Conservation (phyloP, 345 rosid genomes). For the rapeseed (Brassica napus) region Da-Ae NC_063446.1:19613501-19614000, state of each 20-base stretch:
- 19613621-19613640: conserved; percentile 7
- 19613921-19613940: neutral
- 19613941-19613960: conserved; percentile 77
- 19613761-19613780: neutral
- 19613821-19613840: conserved; percentile 10
- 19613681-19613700: conserved; percentile 22
- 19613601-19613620: neutral
- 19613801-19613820: conserved; percentile 7
- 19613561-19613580: neutral
- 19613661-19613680: conserved; percentile 6
- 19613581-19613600: neutral
- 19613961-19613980: conserved; percentile 81
- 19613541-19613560: neutral
- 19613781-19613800: conserved; percentile 14
- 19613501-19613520: neutral
- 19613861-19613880: neutral
- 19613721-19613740: neutral
- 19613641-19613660: conserved; percentile 5
- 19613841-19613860: neutral
- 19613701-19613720: conserved; percentile 1
- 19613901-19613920: neutral
- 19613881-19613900: conserved; percentile 20
- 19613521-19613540: neutral
- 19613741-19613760: conserved; percentile 1
- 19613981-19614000: conserved; percentile 66